Evolutionary conservation across 177 flowering plant genomes (phyloP), one percentile per base, ranked within the genome.

Genomic region (Vitis hybrid): DNA sequence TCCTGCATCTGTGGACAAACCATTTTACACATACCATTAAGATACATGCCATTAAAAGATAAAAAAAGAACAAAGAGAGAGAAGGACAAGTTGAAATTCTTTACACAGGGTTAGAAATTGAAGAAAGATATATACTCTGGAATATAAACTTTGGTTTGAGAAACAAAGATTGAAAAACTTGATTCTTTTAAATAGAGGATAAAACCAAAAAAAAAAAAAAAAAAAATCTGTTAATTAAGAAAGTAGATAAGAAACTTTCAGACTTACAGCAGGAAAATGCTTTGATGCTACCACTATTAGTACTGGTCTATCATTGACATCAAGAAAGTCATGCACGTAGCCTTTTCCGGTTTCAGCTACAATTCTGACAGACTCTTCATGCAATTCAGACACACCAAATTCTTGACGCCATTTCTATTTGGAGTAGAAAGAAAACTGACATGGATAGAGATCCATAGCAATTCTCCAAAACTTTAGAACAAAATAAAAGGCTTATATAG

Each of bases 331-430:
- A 77, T 91, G 99, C 73, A 95, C 83, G 68, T 76, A 91, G 14
- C 90, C 80, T 77, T 93, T 93, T 73, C 98, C 94, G 31, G 91
- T 90, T 68, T 69, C 70, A 60, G 93, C 94, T 34, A 79, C 55
- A 22, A 19, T 58, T 72, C 78, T 78, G 52, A 95, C 84, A 0
- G 87, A 77, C 65, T 87, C 89, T 68, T 93, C 93, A 48, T 90
- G 73, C 73, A 95, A 71, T 45, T 86, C 76, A 66, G 92, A 85
- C 26, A 93, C 93, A 20, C 87, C 81, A 76, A 93, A 88, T 62
- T 93, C 98, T 80, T 82, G 81, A 70, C 89, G 94, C 97, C 99
- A 95, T 84, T 79, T 91, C 99, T 94, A 68, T 68, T 50, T 66
- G 13, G 22, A 65, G 68, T 68, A 61, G 59, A 79, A 63, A 65